phyloP scores from a whole-genome alignment of 371 early-diverging fungal species.

The Chytridium lagenaria region DNA sequence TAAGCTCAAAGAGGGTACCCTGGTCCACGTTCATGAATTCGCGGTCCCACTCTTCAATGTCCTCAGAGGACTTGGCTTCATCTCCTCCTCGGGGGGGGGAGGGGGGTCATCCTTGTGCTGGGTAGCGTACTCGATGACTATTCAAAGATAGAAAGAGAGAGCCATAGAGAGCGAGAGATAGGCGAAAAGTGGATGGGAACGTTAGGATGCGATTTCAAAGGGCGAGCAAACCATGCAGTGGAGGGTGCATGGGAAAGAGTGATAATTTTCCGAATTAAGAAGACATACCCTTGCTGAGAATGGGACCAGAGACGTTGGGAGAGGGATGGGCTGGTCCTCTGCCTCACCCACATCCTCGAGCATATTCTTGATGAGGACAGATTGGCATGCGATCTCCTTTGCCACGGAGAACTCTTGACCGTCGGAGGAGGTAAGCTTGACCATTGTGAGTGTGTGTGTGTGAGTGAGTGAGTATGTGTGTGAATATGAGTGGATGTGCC shows the following conservation, averaged over 20 bases:
- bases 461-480: background rate
- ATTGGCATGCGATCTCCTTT: constrained; percentile 82
- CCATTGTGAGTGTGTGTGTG: constrained; percentile 29
- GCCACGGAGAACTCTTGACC: constrained; percentile 74
- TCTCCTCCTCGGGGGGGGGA: constrained; percentile 57
- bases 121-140: constrained; percentile 81
- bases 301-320: constrained; percentile 87
- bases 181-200: too few relatives aligned
- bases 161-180: background rate
- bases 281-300: constrained; percentile 64
- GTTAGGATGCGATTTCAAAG: too few relatives aligned
- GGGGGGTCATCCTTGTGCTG: constrained; percentile 81
- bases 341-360: constrained; percentile 70
- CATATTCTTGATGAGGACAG: constrained; percentile 92
- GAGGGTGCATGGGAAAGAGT: background rate
- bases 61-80: constrained; percentile 60
- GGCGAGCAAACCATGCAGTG: background rate
- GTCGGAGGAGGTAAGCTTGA: constrained; percentile 56
- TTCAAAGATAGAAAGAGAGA: background rate
- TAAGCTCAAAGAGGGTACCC: constrained; percentile 86
- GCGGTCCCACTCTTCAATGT: constrained; percentile 80
- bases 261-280: background rate
- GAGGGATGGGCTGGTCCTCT: constrained; percentile 69
- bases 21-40: constrained; percentile 88
- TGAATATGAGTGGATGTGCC: background rate